Evolutionary conservation across 495 filamentous ascomycete species (phyloP).

Genomic region (Trichoderma parareesei): DNA sequence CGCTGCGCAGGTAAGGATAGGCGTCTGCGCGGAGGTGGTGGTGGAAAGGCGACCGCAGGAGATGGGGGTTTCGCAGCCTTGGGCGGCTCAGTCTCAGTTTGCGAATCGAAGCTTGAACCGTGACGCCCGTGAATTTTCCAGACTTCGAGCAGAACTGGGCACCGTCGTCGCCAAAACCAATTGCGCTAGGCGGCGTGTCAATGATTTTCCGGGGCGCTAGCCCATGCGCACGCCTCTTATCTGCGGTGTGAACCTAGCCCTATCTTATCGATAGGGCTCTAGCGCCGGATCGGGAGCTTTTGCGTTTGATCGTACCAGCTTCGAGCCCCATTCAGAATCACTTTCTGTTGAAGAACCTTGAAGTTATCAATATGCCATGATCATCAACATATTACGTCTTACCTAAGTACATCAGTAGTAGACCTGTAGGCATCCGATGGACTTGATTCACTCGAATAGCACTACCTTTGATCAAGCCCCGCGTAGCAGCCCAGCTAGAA

Average conservation of each 20-base stretch:
- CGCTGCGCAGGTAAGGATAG: neutral
- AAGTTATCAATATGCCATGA: no score
- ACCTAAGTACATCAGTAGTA: no score
- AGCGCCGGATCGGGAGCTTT: no score
- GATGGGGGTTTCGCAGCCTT: slow-evolving; percentile 4
- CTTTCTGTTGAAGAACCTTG: no score
- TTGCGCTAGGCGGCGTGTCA: slow-evolving; percentile 13
- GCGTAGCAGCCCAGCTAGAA: no score
- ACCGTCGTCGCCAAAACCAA: slow-evolving; percentile 12
- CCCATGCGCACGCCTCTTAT: neutral
- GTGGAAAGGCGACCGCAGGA: neutral
- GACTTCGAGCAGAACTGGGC: slow-evolving; percentile 12
- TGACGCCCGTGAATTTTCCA: slow-evolving; percentile 6
- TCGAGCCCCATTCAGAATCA: no score
- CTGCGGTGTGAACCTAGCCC: neutral
- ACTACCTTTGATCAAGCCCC: no score
- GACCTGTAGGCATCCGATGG: no score
- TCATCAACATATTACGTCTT: no score
- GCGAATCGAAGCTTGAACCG: neutral
- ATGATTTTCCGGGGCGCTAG: slow-evolving; percentile 7
- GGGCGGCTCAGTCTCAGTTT: neutral
- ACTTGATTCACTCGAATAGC: no score
- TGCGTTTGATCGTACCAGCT: no score
- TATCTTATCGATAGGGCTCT: slow-evolving; percentile 2
- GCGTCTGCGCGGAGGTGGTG: neutral